Evolutionary conservation across 768 basidiomycete genomes (phyloP), one percentile per base, ranked within the genome.

Genomic region (Pulveroboletus frians): DNA sequence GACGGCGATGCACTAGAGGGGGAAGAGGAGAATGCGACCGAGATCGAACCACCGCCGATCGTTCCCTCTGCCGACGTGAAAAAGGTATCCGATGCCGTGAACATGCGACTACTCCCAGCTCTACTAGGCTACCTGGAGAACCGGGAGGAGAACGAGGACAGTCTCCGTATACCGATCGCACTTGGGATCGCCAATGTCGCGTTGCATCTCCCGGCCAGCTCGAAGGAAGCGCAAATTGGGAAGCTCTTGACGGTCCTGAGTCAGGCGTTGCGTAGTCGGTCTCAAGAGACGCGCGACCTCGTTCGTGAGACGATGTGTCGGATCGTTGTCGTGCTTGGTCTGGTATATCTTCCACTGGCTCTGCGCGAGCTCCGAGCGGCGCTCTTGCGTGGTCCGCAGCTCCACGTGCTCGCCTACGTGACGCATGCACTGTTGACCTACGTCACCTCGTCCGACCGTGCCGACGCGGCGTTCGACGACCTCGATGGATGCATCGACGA

Each of bases 181-280:
- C 73, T 91, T 30, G 94, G 94, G 43, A 85, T 96, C 49, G 83
- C 88, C 49, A 83, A 84, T 43, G 82, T 99, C 18, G 88, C 93
- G 2, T 73, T 80, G 52, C 81, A 89, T 60, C 78, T 98, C 23
- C 94, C 96, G 0, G 69, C 70, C 14, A 67, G 73, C 1, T 68
- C 73, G 0, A 79, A 83, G 9, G 78, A 84, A 30, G 71, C 79
- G 0, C 92, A 96, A 55, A 77, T 93, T 20, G 71, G 79, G 0
- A 79, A 84, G 23, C 71, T 97, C 11, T 62, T 98, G 51, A 97
- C 92, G 2, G 80, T 87, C 20, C 78, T 97, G 47, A 83, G 86
- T 58, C 95, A 98, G 61, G 84, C 88, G 32, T 74, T 99, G 35
- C 86, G 92, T n/a, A 96, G 92, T 65, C 86, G 81, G 57, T 92